Conservation (phyloP, 2,329 filamentous ascomycete genomes). For the Diaporthe sp. region DNA sequence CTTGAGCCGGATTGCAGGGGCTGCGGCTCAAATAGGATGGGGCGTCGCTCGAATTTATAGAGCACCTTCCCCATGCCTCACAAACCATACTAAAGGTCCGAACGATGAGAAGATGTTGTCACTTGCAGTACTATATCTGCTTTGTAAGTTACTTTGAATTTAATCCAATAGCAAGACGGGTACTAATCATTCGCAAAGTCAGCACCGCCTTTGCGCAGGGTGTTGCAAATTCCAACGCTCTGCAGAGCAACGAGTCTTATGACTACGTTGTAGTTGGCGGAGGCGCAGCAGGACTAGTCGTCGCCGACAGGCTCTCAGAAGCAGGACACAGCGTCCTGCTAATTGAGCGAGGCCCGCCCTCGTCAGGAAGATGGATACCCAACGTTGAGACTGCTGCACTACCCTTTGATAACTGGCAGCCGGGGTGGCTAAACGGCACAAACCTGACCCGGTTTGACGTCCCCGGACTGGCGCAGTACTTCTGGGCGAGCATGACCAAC, state of each 20-base stretch:
- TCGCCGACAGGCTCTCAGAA: constrained; percentile 75
- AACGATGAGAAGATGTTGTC: neutral
- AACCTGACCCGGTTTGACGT: constrained; percentile 80
- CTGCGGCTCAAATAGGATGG: neutral
- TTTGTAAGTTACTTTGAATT: neutral
- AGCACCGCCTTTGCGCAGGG: neutral
- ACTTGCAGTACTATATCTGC: neutral
- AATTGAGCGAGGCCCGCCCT: constrained; percentile 72
- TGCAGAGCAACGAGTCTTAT: constrained; percentile 59
- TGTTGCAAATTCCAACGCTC: constrained; percentile 19
- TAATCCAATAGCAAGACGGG: neutral
- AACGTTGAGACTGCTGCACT: constrained; percentile 58
- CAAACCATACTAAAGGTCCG: too few species aligned
- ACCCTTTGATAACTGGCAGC: constrained; percentile 44
- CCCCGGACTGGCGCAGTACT: constrained; percentile 79
- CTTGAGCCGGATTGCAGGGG: neutral
- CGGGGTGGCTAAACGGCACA: constrained; percentile 72
- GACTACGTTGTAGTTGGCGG: constrained; percentile 73
- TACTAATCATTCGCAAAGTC: neutral
- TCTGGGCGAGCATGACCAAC: constrained; percentile 74
- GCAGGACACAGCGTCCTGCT: constrained; percentile 76
- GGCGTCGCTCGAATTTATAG: neutral
- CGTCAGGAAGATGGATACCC: constrained; percentile 76
- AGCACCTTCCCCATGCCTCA: too few species aligned
- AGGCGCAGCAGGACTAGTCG: constrained; percentile 72